These are phyloP conservation scores for Mortierella sp. DNA, from an alignment of 371 early-diverging fungal genomes.

Conservation along the genomic window DNA sequence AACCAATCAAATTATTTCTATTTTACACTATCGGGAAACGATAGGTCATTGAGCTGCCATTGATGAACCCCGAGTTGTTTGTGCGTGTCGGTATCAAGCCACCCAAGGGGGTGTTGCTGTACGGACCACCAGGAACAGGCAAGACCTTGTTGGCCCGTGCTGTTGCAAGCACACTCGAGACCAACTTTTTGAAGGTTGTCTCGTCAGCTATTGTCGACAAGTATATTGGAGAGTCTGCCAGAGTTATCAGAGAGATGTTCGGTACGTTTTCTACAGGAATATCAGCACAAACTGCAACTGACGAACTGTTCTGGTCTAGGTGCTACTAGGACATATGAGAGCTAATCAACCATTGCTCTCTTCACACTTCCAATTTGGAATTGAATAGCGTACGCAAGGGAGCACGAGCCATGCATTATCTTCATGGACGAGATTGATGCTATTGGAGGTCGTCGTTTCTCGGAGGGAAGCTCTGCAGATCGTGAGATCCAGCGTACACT, in stretches of 20 bases:
- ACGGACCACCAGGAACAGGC: conserved; percentile 99
- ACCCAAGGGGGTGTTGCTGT: conserved; percentile 95
- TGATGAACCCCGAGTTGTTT: conserved; percentile 99
- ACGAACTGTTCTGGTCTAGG: background rate
- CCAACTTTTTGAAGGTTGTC: conserved; percentile 98
- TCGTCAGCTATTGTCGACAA: conserved; percentile 99
- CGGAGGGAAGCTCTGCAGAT: conserved; percentile 99
- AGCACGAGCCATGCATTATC: conserved; percentile 99
- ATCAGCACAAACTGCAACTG: no score
- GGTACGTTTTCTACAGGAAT: conserved; percentile 64
- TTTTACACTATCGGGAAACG: background rate
- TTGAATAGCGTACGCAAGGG: conserved; percentile 92
- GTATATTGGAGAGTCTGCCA: conserved; percentile 99
- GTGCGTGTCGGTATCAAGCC: conserved; percentile 98
- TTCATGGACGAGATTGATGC: conserved; percentile 99
- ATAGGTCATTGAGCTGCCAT: conserved; percentile 97
- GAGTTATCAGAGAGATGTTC: conserved; percentile 99
- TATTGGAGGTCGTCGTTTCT: conserved; percentile 99
- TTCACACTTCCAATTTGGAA: background rate
- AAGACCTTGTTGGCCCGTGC: conserved; percentile 96
- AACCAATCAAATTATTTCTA: background rate
- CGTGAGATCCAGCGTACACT: conserved; percentile 99
- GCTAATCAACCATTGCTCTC: background rate
- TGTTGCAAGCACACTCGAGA: conserved; percentile 97
- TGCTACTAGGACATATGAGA: background rate